Conservation (phyloP, 179 eudicot species). For the Vitellaria paradoxa region DNA sequence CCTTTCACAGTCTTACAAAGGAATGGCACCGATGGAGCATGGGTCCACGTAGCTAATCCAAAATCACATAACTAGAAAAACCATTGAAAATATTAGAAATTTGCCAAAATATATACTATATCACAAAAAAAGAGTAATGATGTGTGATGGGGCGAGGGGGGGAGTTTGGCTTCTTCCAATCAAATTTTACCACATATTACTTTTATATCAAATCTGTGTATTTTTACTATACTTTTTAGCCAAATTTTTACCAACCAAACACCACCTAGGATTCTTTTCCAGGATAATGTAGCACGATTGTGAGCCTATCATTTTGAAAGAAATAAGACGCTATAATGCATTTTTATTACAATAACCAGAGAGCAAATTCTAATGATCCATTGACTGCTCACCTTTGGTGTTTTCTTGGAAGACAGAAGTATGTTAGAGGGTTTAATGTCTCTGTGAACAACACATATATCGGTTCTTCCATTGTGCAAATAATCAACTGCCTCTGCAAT, state of each 20-base stretch:
- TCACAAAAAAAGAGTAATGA: neutral
- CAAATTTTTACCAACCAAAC: too few species aligned
- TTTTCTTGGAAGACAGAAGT: slow-evolving; percentile 77
- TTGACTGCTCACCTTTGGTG: slow-evolving; percentile 59
- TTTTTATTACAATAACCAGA: neutral
- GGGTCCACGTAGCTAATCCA: slow-evolving; percentile 96
- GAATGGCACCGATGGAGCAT: slow-evolving; percentile 88
- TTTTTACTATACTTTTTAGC: too few species aligned
- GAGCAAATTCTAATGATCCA: neutral
- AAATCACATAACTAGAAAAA: slow-evolving; percentile 82
- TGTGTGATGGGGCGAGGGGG: too few species aligned
- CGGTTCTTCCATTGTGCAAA: slow-evolving; percentile 69
- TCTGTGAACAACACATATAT: slow-evolving; percentile 90
- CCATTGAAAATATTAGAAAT: slow-evolving; percentile 15
- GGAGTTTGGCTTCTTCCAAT: too few species aligned
- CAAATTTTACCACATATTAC: too few species aligned
- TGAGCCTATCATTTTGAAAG: too few species aligned
- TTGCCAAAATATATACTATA: neutral
- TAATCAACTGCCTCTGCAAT: slow-evolving; percentile 84
- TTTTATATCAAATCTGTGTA: too few species aligned
- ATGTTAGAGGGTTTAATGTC: slow-evolving; percentile 95
- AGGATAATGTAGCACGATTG: too few species aligned
- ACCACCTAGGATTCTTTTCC: too few species aligned
- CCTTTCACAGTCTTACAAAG: slow-evolving; percentile 99
- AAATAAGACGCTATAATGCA: too few species aligned